Evolutionary conservation across 345 rosid genomes (phyloP).

Genomic region (Melaleuca quinquenervia): DNA sequence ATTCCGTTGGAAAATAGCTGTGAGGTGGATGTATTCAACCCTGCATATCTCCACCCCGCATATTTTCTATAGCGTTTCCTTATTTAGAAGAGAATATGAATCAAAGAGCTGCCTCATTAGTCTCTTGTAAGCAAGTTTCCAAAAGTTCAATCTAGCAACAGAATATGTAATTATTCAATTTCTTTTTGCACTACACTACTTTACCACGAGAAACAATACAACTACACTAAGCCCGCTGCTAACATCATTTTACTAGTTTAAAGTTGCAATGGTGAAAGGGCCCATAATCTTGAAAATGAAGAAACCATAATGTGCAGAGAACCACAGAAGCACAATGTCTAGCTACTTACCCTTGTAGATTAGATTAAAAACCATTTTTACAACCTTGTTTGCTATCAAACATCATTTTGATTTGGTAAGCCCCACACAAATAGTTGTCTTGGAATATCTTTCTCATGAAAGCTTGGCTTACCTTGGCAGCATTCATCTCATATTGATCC

Average conservation of each 20-base stretch:
- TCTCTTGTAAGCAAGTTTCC: background rate
- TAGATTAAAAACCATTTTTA: background rate
- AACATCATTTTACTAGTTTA: background rate
- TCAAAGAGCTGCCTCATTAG: background rate
- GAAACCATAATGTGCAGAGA: background rate
- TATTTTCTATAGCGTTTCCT: background rate
- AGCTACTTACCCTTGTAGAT: background rate
- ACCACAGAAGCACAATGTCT: background rate
- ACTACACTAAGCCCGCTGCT: background rate
- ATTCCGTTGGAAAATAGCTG: background rate
- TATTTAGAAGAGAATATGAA: background rate
- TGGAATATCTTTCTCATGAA: background rate
- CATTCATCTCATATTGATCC: conserved; percentile 65
- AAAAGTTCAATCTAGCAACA: background rate
- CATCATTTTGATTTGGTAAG: background rate
- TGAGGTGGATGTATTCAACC: background rate
- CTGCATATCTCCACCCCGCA: background rate
- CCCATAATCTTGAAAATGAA: background rate
- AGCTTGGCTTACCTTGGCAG: conserved; percentile 47
- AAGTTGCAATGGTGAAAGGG: background rate
- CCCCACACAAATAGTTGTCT: background rate
- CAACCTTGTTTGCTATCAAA: background rate
- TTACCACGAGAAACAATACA: background rate
- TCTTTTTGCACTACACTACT: background rate
- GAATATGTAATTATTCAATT: background rate